These are phyloP conservation scores for Boehmeria nivea DNA, from an alignment of 306 rosid species.

Conservation along the genomic window DNA sequence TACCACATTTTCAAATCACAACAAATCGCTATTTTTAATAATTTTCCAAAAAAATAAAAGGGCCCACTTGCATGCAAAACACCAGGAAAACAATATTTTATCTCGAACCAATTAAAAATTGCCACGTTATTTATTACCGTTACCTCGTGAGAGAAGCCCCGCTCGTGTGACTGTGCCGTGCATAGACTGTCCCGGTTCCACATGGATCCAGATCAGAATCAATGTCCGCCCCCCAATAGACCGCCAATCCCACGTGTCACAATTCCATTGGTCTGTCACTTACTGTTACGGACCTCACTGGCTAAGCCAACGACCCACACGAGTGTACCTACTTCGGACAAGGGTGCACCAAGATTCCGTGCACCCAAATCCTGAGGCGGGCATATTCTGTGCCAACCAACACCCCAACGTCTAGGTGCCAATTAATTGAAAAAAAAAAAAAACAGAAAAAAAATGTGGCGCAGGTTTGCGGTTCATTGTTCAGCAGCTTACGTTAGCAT, in stretches of 20 bases:
- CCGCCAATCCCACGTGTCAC: neutral
- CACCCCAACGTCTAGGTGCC: too few relatives aligned
- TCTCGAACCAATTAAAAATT: too few relatives aligned
- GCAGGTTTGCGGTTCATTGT: constrained; percentile 13
- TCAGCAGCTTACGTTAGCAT: constrained; percentile 19
- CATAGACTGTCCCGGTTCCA: neutral
- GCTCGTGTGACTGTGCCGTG: too few relatives aligned
- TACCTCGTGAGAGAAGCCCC: neutral
- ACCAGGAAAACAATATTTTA: too few relatives aligned
- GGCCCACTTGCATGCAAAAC: too few relatives aligned
- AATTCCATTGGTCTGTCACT: constrained; percentile 1
- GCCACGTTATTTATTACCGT: constrained; percentile 15
- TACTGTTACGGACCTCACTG: neutral
- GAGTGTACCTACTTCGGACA: neutral
- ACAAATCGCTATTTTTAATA: too few relatives aligned
- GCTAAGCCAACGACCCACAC: neutral
- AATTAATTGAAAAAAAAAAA: constrained; percentile 12
- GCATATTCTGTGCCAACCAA: too few relatives aligned
- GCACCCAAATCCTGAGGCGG: too few relatives aligned
- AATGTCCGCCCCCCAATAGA: neutral
- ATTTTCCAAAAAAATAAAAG: too few relatives aligned
- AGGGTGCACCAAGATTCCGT: neutral
- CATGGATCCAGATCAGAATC: neutral
- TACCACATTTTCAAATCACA: too few relatives aligned
- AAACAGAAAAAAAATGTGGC: neutral